Evolutionary conservation across 306 rosid genomes (phyloP).

Genomic region (Castanea mollissima): DNA sequence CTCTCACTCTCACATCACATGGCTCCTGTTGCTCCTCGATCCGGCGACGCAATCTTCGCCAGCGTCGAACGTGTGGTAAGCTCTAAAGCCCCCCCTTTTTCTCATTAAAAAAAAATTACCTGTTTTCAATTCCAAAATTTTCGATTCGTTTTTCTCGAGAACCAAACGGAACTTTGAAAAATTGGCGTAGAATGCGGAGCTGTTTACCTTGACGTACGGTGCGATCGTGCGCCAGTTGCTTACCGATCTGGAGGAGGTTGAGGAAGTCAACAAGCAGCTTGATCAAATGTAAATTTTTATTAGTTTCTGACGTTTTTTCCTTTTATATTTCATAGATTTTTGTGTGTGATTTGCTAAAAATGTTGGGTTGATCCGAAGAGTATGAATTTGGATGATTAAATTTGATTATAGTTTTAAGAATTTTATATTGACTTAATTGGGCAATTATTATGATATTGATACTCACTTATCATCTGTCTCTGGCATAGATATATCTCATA

Average conservation of each 20-base stretch:
- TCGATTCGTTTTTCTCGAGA: not conserved
- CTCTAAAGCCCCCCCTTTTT: not conserved
- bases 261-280: slow-evolving; percentile 97
- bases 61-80: slow-evolving; percentile 89
- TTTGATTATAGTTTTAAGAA: not conserved
- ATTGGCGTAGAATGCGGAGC: slow-evolving; percentile 77
- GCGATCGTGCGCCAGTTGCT: slow-evolving; percentile 98
- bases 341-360: too few species aligned
- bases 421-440: too few species aligned
- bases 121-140: not conserved
- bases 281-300: slow-evolving; percentile 68
- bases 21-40: slow-evolving; percentile 88
- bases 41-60: slow-evolving; percentile 96
- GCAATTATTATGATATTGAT: too few species aligned
- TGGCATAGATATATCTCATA: too few species aligned
- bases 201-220: slow-evolving; percentile 96
- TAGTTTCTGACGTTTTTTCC: not conserved
- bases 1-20: slow-evolving; percentile 19
- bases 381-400: too few species aligned
- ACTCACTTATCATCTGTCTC: too few species aligned
- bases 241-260: slow-evolving; percentile 96
- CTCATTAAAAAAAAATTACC: too few species aligned
- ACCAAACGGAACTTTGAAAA: not conserved
- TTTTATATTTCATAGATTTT: not conserved
- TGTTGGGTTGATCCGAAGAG: too few species aligned